These are phyloP conservation scores for Inga laurina DNA, from an alignment of 306 rosid genomes.

Conservation along the genomic window DNA sequence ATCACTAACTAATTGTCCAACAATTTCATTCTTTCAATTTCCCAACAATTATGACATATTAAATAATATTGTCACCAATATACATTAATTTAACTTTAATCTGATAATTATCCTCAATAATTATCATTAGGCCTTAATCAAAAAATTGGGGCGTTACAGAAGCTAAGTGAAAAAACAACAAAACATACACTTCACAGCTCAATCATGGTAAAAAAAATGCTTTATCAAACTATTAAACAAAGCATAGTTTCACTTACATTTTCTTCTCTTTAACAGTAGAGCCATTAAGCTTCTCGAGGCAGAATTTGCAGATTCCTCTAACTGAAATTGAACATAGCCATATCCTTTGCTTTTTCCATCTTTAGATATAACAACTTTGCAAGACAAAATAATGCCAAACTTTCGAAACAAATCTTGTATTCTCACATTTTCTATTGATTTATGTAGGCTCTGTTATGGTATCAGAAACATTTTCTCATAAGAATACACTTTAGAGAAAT, in stretches of 20 bases:
- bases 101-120: too few species aligned
- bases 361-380: constrained; percentile 76
- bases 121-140: too few species aligned
- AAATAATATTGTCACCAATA: too few species aligned
- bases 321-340: constrained; percentile 88
- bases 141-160: too few species aligned
- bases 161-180: background rate
- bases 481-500: constrained; percentile 17
- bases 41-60: too few species aligned
- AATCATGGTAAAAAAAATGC: constrained; percentile 5
- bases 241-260: constrained; percentile 52
- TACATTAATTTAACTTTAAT: too few species aligned
- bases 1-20: too few species aligned
- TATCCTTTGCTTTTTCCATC: constrained; percentile 88
- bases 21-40: too few species aligned
- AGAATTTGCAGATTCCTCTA: constrained; percentile 71
- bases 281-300: constrained; percentile 80
- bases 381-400: constrained; percentile 69
- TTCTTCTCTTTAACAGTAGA: constrained; percentile 55
- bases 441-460: constrained; percentile 60
- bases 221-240: constrained; percentile 10
- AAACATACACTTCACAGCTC: constrained; percentile 28
- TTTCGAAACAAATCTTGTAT: constrained; percentile 64
- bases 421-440: constrained; percentile 51
- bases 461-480: constrained; percentile 15